Evolutionary conservation across 2,329 filamentous ascomycete genomes (phyloP).

Genomic region (Colletotrichum gloeosporioides): DNA sequence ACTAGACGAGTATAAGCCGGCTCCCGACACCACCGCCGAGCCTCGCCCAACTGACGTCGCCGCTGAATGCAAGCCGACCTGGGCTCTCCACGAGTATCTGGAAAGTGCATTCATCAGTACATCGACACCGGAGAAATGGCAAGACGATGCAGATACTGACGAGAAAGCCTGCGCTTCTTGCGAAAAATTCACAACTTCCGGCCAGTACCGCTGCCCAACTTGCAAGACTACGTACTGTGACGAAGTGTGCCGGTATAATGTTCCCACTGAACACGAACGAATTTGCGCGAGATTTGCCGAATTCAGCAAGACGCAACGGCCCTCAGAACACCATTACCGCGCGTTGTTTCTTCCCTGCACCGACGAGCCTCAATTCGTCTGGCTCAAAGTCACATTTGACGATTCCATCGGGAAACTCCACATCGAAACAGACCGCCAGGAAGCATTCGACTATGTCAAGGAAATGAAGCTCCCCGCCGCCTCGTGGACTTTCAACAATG

Average conservation of each 20-base stretch:
- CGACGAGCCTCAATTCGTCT: neutral
- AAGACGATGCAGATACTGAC: neutral
- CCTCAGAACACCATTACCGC: neutral
- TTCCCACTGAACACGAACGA: neutral
- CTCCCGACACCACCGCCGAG: neutral
- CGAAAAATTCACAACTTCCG: too few relatives aligned
- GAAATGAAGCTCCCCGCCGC: neutral
- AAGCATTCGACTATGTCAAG: neutral
- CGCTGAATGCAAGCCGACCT: accelerated
- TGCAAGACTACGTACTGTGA: neutral
- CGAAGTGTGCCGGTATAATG: neutral
- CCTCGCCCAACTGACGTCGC: neutral
- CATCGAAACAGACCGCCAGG: neutral
- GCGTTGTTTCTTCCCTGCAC: accelerated
- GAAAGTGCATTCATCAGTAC: accelerated
- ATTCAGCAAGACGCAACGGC: neutral
- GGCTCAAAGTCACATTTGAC: neutral
- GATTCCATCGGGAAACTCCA: neutral
- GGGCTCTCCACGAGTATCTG: neutral
- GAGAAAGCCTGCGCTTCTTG: neutral
- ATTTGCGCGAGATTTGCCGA: accelerated
- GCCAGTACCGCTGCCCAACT: neutral
- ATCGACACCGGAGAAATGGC: neutral
- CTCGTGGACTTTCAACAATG: accelerated
- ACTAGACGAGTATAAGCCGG: neutral